Conservation (phyloP, 345 rosid species). For the Hevea brasiliensis region DNA sequence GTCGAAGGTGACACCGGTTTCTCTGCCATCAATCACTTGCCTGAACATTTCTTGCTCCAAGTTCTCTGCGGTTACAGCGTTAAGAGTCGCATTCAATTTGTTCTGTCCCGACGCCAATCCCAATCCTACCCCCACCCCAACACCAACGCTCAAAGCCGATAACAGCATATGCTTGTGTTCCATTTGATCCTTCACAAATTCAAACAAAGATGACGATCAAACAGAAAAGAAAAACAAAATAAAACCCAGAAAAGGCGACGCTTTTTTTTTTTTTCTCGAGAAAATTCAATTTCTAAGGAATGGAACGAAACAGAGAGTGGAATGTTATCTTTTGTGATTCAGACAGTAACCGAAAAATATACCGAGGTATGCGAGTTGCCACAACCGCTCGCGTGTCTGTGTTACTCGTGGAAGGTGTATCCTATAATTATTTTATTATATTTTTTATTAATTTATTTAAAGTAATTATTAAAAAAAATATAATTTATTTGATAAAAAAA, state of each 20-base stretch:
- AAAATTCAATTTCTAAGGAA: not conserved
- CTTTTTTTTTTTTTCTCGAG: not conserved
- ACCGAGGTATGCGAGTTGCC: constrained; percentile 6
- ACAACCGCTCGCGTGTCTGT: no score
- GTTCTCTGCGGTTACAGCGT: constrained; percentile 35
- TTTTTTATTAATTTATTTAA: not conserved
- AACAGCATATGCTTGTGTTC: constrained; percentile 52
- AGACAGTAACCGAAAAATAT: constrained; percentile 11
- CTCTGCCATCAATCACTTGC: constrained; percentile 59
- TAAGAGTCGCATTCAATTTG: constrained; percentile 48
- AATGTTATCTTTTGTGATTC: not conserved
- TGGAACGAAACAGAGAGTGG: not conserved
- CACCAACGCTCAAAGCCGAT: constrained; percentile 66
- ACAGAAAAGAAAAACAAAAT: not conserved
- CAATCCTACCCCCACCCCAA: constrained; percentile 58
- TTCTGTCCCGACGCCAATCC: constrained; percentile 58
- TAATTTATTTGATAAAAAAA: no score
- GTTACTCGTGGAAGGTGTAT: not conserved
- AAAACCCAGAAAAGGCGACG: no score
- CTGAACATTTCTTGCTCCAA: constrained; percentile 59
- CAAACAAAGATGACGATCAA: no score
- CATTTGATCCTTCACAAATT: constrained; percentile 26
- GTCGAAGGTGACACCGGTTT: constrained; percentile 61
- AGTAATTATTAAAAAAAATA: no score
- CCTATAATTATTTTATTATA: not conserved